These are phyloP conservation scores for Berberis vulgaris DNA, from an alignment of 164 flowering plant species.

Conservation along the genomic window DNA sequence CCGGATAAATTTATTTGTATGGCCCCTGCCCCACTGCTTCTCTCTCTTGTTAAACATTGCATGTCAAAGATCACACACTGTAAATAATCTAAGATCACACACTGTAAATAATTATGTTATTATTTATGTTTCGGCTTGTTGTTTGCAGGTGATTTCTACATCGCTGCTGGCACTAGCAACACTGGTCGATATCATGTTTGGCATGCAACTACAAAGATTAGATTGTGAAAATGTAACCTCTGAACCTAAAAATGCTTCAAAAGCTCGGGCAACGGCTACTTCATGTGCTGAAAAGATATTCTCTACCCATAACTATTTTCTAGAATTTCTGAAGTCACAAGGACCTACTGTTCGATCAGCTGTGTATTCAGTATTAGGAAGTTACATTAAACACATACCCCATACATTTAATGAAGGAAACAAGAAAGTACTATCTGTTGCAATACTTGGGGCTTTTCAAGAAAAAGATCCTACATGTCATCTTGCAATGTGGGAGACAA, in stretches of 20 bases:
- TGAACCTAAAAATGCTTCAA: slow-evolving; percentile 60
- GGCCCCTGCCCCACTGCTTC: too few species aligned
- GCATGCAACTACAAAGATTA: slow-evolving; percentile 31
- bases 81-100: too few species aligned
- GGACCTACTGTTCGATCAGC: slow-evolving; percentile 65
- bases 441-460: slow-evolving; percentile 81
- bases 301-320: slow-evolving; percentile 49
- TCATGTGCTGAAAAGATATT: slow-evolving; percentile 59
- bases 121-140: slow-evolving; percentile 4
- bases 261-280: slow-evolving; percentile 50
- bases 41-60: too few species aligned
- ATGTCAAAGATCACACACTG: too few species aligned
- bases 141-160: slow-evolving; percentile 68
- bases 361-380: slow-evolving; percentile 60
- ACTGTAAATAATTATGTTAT: too few species aligned
- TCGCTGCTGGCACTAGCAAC: slow-evolving; percentile 80
- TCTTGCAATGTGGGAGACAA: slow-evolving; percentile 81
- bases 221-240: slow-evolving; percentile 35
- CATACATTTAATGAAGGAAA: slow-evolving; percentile 53
- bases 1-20: too few species aligned
- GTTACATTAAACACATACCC: slow-evolving; percentile 64
- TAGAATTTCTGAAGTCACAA: slow-evolving; percentile 62
- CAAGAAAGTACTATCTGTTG: slow-evolving; percentile 44
- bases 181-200: slow-evolving; percentile 56
- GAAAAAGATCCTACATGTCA: slow-evolving; percentile 87